Conservation (phyloP, 1,284 basidiomycete species). For the Trichosporon ovoides region DNA sequence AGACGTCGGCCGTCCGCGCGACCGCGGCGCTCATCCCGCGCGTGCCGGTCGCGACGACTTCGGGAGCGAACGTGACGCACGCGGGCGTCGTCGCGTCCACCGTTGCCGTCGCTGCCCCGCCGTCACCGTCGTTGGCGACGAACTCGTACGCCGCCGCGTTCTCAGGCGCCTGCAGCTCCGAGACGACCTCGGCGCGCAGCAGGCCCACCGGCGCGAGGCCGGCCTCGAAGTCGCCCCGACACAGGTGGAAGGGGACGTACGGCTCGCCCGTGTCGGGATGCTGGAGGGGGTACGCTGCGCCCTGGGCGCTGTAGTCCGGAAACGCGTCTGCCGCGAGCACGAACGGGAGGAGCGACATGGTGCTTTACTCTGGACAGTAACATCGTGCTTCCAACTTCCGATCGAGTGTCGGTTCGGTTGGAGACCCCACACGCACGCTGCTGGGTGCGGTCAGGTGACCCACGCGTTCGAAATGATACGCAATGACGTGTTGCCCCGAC, state of each 20-base stretch:
- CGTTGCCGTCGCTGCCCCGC: too few relatives aligned
- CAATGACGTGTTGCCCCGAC: too few relatives aligned
- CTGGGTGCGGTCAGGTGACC: too few relatives aligned
- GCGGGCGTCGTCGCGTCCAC: not conserved
- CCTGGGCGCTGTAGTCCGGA: slow-evolving; percentile 25
- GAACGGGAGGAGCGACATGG: slow-evolving; percentile 55
- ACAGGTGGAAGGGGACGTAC: slow-evolving; percentile 20
- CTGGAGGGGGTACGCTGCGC: slow-evolving; percentile 19
- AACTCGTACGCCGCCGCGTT: slow-evolving; percentile 1
- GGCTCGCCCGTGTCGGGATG: slow-evolving; percentile 12
- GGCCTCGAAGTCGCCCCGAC: not conserved
- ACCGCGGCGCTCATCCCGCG: slow-evolving; percentile 40
- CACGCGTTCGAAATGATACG: too few relatives aligned
- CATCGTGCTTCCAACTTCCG: too few relatives aligned
- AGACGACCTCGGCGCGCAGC: slow-evolving; percentile 15
- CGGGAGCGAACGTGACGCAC: slow-evolving; percentile 29
- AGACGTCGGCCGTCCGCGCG: slow-evolving; percentile 36
- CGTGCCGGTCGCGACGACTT: slow-evolving; percentile 25
- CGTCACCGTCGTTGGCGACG: not conserved
- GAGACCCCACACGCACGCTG: too few relatives aligned
- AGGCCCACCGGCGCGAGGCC: slow-evolving; percentile 18
- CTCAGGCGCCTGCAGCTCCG: slow-evolving; percentile 1
- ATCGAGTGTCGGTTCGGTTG: too few relatives aligned
- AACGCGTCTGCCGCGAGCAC: slow-evolving; percentile 64
- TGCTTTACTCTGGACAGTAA: too few relatives aligned